Base-by-base conservation (phyloP, 1,284 basidiomycete species). In the Limonomyces culmigenus region DNA sequence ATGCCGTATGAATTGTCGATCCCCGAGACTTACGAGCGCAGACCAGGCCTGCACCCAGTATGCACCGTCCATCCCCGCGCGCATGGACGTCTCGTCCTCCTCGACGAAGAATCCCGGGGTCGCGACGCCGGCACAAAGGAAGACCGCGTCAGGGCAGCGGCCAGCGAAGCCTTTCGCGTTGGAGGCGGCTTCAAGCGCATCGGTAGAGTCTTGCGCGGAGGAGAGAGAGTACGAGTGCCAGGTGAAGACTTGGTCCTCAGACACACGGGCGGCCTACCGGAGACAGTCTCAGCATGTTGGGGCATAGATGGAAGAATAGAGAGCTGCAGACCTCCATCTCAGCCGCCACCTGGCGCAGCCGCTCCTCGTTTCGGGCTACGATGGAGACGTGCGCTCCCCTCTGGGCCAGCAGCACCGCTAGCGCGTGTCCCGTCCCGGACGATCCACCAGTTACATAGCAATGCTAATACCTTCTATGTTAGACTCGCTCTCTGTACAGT, bases 381-480 rank as follows among this genome's bases (percentile, higher is more conserved):
- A 92, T 80, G 2, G 79, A 80, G 3, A 92, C 76, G 49, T 85
- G 62, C 1, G 85, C 83, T 2, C 87, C 87, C 37, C 64, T 62
- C 43, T 63, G 55, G n/a, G 74, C 69, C 10, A 91, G 64, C 29
- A 75, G 59, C 29, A 68, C 60, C 1, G 85, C 80, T 1, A 89
- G 59, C 0, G 74, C 65, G 11, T 85, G 64, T 5, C 88, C 87
- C 2, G 88, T 66, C 1, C 87, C 87, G 16, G 74, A 65, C 6
- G 76, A 83, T 1, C 84, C 87, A 17, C 87, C 88, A 12, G 85
- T 83, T 36, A 89, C 60, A 49, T 79, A 83, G 52, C 70, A 74
- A 47, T 75, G 75, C 23, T 27, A 27, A n/a, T n/a, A n/a, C n/a
- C n/a, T n/a, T n/a, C n/a, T n/a, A n/a, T 27, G 23, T 27, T 27